Evolutionary conservation across 495 filamentous ascomycete species (phyloP).

Genomic region (Trichoderma erinaceum): DNA sequence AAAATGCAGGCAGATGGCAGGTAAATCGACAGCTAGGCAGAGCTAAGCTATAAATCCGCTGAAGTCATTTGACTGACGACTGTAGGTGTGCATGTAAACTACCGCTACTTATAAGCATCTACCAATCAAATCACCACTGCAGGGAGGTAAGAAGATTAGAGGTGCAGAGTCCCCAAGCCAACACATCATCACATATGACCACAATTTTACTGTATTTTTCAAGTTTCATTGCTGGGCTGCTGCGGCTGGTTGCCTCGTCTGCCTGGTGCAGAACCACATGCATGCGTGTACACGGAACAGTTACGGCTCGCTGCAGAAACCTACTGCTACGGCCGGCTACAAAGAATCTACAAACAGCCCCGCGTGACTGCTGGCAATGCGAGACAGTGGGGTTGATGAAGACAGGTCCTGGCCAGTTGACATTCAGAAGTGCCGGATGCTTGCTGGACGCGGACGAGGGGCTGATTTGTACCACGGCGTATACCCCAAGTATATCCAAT

Average conservation of each 20-base stretch:
- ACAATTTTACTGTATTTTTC: background rate
- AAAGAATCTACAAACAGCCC: background rate
- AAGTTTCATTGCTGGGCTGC: background rate
- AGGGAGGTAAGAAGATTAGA: background rate
- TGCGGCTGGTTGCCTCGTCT: constrained; percentile 1
- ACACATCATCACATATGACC: background rate
- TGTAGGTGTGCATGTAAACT: too few relatives aligned
- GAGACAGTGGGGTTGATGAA: background rate
- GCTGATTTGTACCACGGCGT: background rate
- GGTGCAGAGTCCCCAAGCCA: background rate
- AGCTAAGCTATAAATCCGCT: too few relatives aligned
- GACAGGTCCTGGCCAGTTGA: background rate
- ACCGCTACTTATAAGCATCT: background rate
- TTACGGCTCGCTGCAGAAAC: background rate
- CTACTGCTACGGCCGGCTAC: background rate
- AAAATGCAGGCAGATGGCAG: too few relatives aligned
- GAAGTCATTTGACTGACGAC: too few relatives aligned
- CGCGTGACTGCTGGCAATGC: constrained; percentile 3
- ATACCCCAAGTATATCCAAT: background rate
- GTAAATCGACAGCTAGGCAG: too few relatives aligned
- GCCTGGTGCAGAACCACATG: background rate
- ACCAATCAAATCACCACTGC: background rate
- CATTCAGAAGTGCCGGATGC: background rate
- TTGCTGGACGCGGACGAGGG: background rate
- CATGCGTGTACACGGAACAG: too few relatives aligned